Conservation (phyloP, 352 stramenopile species). For the Pythium vanterpoolii region DNA sequence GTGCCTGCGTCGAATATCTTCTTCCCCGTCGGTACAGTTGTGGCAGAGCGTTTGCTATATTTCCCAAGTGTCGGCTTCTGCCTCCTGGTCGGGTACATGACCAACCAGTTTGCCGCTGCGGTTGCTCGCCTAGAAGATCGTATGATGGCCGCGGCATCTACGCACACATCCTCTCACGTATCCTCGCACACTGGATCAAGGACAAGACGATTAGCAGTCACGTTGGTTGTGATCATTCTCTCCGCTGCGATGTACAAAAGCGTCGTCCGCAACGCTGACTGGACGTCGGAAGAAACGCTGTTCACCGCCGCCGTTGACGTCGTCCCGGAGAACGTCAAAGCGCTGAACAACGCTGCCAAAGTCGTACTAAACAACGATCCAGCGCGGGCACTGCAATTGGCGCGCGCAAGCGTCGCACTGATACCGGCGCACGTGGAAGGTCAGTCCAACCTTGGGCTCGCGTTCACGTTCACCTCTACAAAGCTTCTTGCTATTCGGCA, state of each 20-base stretch:
- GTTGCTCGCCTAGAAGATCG: slow-evolving; percentile 4
- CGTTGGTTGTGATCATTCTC: slow-evolving; percentile 28
- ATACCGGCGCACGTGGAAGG: slow-evolving; percentile 49
- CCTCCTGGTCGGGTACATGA: slow-evolving; percentile 43
- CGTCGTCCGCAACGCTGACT: slow-evolving; percentile 58
- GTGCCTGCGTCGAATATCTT: slow-evolving; percentile 89
- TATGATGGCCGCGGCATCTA: too few relatives aligned
- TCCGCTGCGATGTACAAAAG: slow-evolving; percentile 36
- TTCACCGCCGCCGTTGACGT: slow-evolving; percentile 55
- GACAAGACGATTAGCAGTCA: not conserved
- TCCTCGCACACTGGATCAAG: too few relatives aligned
- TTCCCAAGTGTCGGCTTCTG: slow-evolving; percentile 88
- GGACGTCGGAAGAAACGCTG: slow-evolving; percentile 49
- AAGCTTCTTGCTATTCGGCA: slow-evolving; percentile 45
- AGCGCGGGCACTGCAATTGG: slow-evolving; percentile 30
- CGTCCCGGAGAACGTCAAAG: slow-evolving; percentile 71
- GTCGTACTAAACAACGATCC: slow-evolving; percentile 48
- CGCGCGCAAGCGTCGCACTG: slow-evolving; percentile 35
- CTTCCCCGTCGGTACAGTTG: slow-evolving; percentile 88
- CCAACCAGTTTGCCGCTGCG: slow-evolving; percentile 29
- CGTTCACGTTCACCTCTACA: slow-evolving; percentile 24
- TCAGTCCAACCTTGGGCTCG: slow-evolving; percentile 55
- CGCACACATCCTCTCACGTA: too few relatives aligned
- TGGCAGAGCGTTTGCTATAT: slow-evolving; percentile 91
- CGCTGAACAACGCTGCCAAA: slow-evolving; percentile 71